These are phyloP conservation scores for Trametes polyzona DNA, from an alignment of 1,284 basidiomycete species.

Conservation along the genomic window DNA sequence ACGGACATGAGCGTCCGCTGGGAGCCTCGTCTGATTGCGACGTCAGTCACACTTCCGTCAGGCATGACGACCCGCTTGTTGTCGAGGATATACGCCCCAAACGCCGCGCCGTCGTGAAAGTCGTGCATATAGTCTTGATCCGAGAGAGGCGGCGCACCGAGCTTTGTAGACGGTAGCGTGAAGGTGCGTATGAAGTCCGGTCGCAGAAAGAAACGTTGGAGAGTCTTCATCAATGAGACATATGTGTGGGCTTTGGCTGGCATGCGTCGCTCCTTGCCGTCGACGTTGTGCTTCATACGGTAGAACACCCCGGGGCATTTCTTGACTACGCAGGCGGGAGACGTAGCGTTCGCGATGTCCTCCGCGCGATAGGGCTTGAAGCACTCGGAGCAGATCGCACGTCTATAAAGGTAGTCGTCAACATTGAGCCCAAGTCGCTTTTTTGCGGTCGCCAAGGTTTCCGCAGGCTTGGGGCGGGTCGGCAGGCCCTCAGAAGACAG, in stretches of 20 bases:
- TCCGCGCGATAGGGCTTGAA: constrained; percentile 31
- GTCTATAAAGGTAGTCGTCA: constrained; percentile 1
- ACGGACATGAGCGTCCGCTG: background rate
- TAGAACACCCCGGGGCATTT: constrained; percentile 22
- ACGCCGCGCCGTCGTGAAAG: background rate
- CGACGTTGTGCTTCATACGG: background rate
- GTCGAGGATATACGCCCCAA: background rate
- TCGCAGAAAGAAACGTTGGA: background rate
- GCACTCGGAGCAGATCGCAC: constrained; percentile 28
- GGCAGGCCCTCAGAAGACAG: constrained; percentile 2
- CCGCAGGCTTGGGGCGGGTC: background rate
- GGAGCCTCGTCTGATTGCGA: background rate
- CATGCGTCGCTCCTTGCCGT: background rate
- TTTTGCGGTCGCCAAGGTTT: background rate
- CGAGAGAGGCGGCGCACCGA: background rate
- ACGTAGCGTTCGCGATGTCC: constrained; percentile 18
- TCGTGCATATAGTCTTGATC: constrained; percentile 2
- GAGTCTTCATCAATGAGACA: background rate
- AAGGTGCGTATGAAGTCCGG: background rate
- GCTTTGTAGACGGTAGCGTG: background rate
- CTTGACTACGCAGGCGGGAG: constrained; percentile 20
- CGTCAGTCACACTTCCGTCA: background rate
- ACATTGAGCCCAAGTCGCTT: background rate
- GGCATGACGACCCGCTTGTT: background rate
- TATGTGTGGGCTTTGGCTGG: background rate